Base-by-base conservation (phyloP, 2,329 filamentous ascomycete genomes). In the Magnaporthales sp. region DNA sequence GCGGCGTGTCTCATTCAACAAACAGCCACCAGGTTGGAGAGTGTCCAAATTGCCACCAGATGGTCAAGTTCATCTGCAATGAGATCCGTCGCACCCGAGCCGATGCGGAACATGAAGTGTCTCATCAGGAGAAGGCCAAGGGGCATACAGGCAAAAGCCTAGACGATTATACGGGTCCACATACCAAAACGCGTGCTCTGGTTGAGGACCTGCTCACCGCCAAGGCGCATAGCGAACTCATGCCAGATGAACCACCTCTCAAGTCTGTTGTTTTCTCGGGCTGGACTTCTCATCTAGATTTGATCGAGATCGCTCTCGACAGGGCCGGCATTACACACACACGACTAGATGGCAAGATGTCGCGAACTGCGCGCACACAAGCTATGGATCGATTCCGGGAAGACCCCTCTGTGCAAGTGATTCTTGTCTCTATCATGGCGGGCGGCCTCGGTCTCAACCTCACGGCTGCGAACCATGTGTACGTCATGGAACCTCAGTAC, bases 401-500 rank as follows among this genome's bases (percentile, higher is more conserved):
- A 11, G 88, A 97, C 70, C 77, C 85, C 3, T 78, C 76, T 1
- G 85, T 96, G 46, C 88, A 88, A 32, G 89, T 97, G 66, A 93
- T 98, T 64, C 85, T 98, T 10, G 92, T 97, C 15, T 97, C 92
- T 10, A 96, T 97, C 77, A 92, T 89, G 74, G 94, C 94, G 0
- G 95, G 94, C 70, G 94, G 95, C 22, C 85, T 97, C 19, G 94
- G 94, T 15, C 87, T 98, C 54, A 98, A 98, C 74, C 81, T 98
- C 66, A 97, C 93, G 0, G 83, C 91, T 0, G 94, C 90, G 32
- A 95, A 89, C 74, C 90, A 86, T 66, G 94, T 96, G 15, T 98
- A 95, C 75, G 91, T 98, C 72, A 98, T 99, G 94, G 95, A 99
- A 76, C 95, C 95, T 5, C 93, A 97, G 74, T 99, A 94, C 80